A percentile compares a stretch with the other conserved stretches of the same genome.
Conservation (phyloP, 2,329 filamentous ascomycete species). For the Fusarium pilosicola region DNA sequence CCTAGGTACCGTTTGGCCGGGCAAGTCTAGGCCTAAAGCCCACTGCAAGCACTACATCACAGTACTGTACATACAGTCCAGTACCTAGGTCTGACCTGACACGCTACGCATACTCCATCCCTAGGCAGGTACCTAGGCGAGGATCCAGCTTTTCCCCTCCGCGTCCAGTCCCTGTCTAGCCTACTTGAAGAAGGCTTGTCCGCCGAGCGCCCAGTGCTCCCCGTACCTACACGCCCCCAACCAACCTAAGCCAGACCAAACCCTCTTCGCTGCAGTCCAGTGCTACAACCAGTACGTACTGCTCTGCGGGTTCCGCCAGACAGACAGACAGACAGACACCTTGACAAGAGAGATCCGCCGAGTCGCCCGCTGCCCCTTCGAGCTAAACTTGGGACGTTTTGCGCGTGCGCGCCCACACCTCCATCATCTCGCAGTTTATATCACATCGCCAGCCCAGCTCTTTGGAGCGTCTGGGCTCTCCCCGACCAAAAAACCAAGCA, state of each 20-base stretch:
- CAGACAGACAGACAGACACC: slow-evolving; percentile 11
- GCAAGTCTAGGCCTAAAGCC: slow-evolving; percentile 10
- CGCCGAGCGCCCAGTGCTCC: slow-evolving; percentile 36
- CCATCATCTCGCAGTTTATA: slow-evolving; percentile 43
- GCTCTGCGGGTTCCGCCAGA: slow-evolving; percentile 30
- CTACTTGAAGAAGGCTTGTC: slow-evolving; percentile 31
- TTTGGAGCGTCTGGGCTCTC: slow-evolving; percentile 38
- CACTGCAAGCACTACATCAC: slow-evolving; percentile 25
- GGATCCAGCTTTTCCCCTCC: slow-evolving; percentile 38
- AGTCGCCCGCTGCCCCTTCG: slow-evolving; percentile 39
- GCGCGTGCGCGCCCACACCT: slow-evolving; percentile 43
- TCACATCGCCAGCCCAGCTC: slow-evolving; percentile 45
- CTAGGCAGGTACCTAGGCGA: slow-evolving; percentile 10
- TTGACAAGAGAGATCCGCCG: slow-evolving; percentile 28
- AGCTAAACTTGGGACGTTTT: slow-evolving; percentile 43
- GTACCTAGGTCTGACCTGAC: slow-evolving; percentile 16
- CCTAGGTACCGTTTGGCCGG: neutral
- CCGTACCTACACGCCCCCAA: slow-evolving; percentile 32
- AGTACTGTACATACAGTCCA: neutral
- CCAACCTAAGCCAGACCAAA: slow-evolving; percentile 1
- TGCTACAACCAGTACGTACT: slow-evolving; percentile 22
- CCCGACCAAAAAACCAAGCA: slow-evolving; percentile 38
- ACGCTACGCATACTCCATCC: slow-evolving; percentile 33
- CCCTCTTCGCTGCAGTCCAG: slow-evolving; percentile 15
- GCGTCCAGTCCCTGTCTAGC: slow-evolving; percentile 39